phyloP scores from a whole-genome alignment of 768 basidiomycete species.

The Tulasnella sp. region DNA sequence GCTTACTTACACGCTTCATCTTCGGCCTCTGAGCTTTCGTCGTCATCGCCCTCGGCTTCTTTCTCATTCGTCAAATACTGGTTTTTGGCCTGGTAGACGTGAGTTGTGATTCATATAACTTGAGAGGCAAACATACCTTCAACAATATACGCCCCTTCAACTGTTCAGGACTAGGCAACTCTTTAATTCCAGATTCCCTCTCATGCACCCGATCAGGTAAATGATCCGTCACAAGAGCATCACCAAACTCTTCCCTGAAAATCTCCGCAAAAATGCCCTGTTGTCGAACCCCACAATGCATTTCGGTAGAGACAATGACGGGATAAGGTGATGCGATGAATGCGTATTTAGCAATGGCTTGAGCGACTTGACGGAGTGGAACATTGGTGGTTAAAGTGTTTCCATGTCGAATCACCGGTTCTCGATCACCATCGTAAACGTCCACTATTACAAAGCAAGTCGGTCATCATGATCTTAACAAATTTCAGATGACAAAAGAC shows the following conservation, averaged over 20 bases:
- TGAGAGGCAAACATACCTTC: constrained; percentile 39
- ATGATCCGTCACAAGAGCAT: constrained; percentile 36
- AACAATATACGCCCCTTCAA: constrained; percentile 67
- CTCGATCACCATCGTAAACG: constrained; percentile 74
- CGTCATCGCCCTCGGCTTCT: constrained; percentile 27
- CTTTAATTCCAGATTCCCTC: constrained; percentile 30
- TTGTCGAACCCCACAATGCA: constrained; percentile 67
- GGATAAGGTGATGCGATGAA: constrained; percentile 87
- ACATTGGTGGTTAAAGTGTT: constrained; percentile 79
- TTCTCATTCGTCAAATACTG: constrained; percentile 27
- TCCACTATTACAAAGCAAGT: constrained; percentile 48
- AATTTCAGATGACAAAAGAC: constrained; percentile 23
- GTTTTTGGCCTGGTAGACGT: constrained; percentile 51
- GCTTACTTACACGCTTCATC: no score
- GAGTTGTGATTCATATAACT: not conserved
- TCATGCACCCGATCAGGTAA: constrained; percentile 33
- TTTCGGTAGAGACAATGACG: constrained; percentile 83
- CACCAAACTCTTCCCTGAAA: constrained; percentile 51
- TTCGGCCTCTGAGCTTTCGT: constrained; percentile 34
- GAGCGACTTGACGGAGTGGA: constrained; percentile 63
- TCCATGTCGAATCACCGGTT: constrained; percentile 81
- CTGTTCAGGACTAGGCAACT: constrained; percentile 73
- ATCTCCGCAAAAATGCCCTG: constrained; percentile 70
- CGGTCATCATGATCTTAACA: not conserved
- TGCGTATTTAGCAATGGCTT: constrained; percentile 77